Conservation (phyloP, 176 grass and related monocot species). For the Elymus sibiricus region DNA sequence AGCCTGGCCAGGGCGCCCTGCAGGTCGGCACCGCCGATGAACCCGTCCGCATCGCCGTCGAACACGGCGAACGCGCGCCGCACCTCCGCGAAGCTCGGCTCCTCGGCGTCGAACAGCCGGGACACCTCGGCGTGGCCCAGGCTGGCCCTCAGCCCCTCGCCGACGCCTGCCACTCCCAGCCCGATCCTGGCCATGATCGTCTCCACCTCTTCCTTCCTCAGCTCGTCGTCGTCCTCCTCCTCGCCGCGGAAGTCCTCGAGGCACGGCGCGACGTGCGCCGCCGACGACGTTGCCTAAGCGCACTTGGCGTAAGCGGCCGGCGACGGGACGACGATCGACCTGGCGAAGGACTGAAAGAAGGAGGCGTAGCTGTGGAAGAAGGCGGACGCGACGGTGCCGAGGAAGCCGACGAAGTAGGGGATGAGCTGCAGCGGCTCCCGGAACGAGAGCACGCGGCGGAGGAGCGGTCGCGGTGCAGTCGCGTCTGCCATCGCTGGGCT, state of each 20-base stretch:
- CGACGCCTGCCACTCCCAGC: neutral
- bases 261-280: neutral
- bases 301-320: neutral
- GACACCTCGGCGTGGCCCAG: conserved; percentile 36
- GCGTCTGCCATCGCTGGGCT: conserved; percentile 16
- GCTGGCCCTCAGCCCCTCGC: conserved; percentile 10
- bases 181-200: conserved; percentile 46
- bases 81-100: conserved; percentile 77
- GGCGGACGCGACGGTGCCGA: neutral
- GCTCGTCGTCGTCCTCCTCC: neutral
- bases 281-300: neutral
- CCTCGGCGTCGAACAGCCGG: conserved; percentile 59
- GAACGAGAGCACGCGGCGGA: conserved; percentile 44
- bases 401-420: conserved; percentile 25
- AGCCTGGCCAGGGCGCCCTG: conserved; percentile 43
- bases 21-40: conserved; percentile 68
- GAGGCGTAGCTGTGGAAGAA: conserved; percentile 31
- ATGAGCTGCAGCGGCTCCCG: conserved; percentile 41
- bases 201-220: conserved; percentile 45
- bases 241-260: neutral
- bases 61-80: conserved; percentile 66
- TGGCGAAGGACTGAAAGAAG: conserved; percentile 24
- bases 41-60: conserved; percentile 61
- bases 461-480: conserved; percentile 19
- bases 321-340: neutral